Evolutionary conservation across 1,284 basidiomycete genomes (phyloP).

Genomic region (Moniliophthora roreri): DNA sequence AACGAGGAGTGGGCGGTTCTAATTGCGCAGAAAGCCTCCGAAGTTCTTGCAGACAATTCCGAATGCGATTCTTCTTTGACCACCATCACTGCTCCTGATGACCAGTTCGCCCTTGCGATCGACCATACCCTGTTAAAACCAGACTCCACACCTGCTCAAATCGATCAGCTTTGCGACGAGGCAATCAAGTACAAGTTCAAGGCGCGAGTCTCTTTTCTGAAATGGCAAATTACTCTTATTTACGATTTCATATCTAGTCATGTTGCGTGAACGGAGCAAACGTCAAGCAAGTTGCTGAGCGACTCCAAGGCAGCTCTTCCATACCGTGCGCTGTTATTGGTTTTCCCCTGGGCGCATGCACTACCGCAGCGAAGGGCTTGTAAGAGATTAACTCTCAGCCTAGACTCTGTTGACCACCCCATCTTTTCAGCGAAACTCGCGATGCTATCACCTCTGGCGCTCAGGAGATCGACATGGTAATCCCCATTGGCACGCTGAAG

Average conservation of each 20-base stretch:
- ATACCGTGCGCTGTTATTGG: conserved; percentile 47
- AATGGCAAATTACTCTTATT: neutral
- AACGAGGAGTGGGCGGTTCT: conserved; percentile 34
- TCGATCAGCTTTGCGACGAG: conserved; percentile 44
- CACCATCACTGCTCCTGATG: conserved; percentile 24
- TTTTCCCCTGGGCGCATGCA: conserved; percentile 46
- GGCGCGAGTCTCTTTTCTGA: conserved; percentile 22
- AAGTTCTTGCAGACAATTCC: conserved; percentile 20
- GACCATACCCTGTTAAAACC: conserved; percentile 50
- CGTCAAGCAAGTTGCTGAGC: conserved; percentile 37
- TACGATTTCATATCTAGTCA: conserved; percentile 29
- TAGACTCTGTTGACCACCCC: neutral
- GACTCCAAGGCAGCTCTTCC: conserved; percentile 30
- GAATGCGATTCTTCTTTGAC: conserved; percentile 17
- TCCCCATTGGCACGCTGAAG: conserved; percentile 45
- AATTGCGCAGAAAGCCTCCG: conserved; percentile 28
- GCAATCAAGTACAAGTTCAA: conserved; percentile 47
- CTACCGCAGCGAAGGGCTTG: conserved; percentile 41
- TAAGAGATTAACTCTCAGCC: conserved; percentile 18
- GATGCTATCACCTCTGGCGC: conserved; percentile 44
- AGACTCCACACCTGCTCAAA: conserved; percentile 41
- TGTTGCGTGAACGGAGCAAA: conserved; percentile 48
- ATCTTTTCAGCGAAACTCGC: conserved; percentile 37
- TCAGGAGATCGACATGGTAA: conserved; percentile 47
- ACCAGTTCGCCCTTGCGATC: conserved; percentile 34